phyloP scores from a whole-genome alignment of 345 rosid genomes.

The Moricandia arvensis region DNA sequence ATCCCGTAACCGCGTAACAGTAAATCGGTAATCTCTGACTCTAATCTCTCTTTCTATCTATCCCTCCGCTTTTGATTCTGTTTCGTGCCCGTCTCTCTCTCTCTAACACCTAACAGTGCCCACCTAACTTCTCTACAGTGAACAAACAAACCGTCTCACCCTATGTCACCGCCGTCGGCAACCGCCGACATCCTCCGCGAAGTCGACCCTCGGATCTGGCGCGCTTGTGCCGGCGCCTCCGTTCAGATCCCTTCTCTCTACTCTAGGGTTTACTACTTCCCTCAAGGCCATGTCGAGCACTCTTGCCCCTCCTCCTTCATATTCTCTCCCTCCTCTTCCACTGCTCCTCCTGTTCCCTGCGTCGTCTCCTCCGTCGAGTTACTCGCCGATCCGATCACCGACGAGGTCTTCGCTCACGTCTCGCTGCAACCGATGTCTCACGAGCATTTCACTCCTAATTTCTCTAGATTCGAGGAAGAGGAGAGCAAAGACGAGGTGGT shows the following conservation, averaged over 20 bases:
- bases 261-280: conserved; percentile 83
- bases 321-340: conserved; percentile 35
- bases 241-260: conserved; percentile 55
- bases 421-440: conserved; percentile 36
- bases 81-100: too few species aligned
- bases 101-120: conserved; percentile 28
- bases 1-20: conserved; percentile 29
- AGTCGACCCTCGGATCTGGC: conserved; percentile 72
- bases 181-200: conserved; percentile 34
- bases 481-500: conserved; percentile 41
- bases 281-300: conserved; percentile 83
- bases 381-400: conserved; percentile 70
- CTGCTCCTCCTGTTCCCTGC: conserved; percentile 47
- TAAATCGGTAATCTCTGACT: conserved; percentile 22
- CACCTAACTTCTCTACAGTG: conserved; percentile 15
- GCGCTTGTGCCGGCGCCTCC: conserved; percentile 72
- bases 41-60: too few species aligned
- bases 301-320: conserved; percentile 33
- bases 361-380: conserved; percentile 51
- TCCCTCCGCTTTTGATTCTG: conserved; percentile 11
- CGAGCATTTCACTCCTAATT: conserved; percentile 8
- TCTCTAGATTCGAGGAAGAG: conserved; percentile 12
- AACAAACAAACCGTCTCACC: conserved; percentile 22
- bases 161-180: conserved; percentile 40
- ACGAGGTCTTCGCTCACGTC: conserved; percentile 66